Base-by-base conservation (phyloP, 371 early-diverging fungal genomes). In the Actinomortierella ambigua region DNA sequence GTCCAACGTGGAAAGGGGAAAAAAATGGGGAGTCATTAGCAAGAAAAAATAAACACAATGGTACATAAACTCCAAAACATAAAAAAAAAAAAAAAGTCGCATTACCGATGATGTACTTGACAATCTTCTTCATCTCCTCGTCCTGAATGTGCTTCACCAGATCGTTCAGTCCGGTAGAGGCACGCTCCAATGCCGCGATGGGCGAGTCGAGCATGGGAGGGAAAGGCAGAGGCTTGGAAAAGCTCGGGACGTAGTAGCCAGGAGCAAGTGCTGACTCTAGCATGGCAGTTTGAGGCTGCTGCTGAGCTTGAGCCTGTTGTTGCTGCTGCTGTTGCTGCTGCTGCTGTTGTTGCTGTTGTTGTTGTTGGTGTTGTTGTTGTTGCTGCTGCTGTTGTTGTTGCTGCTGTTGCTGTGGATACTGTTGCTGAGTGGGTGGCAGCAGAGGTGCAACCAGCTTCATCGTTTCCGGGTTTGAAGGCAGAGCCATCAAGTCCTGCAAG, bases 111-210 rank as follows among this genome's bases (percentile, higher is more conserved):
- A 73, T 73, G n/a, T 63, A 73, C 5, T 49, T 53, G 13, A 63
- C 64, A 39, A 50, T 59, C 24, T 73, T 67, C 41, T 53, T 51
- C 75, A 73, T 67, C 51, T 53, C 41, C 2, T 63, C 60, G 20
- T 73, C 67, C 41, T 63, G 53, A 28, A 73, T 73, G 34, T 73
- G 67, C 63, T 62, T 67, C n/a, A 73, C 67, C 60, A 73, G 59
- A 50, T 22, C 59, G 50, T 73, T 73, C 22, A 73, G 67, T 9
- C 50, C 39, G 18, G 60, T 67, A 0, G 75, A 66, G 0, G 67
- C 75, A 5, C 75, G 56, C 26, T 67, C 63, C 5, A 73, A 34
- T 48, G 57, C 63, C 7, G 67, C 59, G 61, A 73, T 66, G 4
- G 57, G 52, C 2, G 67, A 50, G 40, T 60, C 56, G 22, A 73